Percentiles rank a stretch among this genome's conserved stretches.
Evolutionary conservation across 257 asterid genomes (phyloP).

Genomic region (Ocimum tenuiflorum): DNA sequence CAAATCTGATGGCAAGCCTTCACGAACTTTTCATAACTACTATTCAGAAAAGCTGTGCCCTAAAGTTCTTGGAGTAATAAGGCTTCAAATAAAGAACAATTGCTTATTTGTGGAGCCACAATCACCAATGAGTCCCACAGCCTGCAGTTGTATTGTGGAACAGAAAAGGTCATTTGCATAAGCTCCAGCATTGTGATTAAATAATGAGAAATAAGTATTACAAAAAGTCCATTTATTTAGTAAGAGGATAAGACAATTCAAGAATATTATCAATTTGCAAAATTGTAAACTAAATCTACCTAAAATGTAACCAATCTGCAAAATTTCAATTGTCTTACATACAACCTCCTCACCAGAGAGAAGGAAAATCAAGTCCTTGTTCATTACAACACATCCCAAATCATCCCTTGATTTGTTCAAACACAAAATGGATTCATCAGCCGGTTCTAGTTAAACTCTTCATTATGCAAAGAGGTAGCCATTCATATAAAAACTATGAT

Average conservation of each 20-base stretch:
- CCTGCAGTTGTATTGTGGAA: slow-evolving; percentile 69
- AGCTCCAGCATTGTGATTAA: slow-evolving; percentile 20
- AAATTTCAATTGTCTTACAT: not conserved
- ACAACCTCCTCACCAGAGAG: not conserved
- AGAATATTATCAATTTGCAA: not conserved
- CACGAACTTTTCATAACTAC: slow-evolving; percentile 37
- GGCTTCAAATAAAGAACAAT: slow-evolving; percentile 47
- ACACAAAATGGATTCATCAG: not conserved
- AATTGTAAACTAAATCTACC: not conserved
- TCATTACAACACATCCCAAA: not conserved
- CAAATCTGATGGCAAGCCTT: slow-evolving; percentile 48
- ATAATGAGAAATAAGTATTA: not conserved
- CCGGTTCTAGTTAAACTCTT: not conserved
- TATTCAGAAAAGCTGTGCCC: slow-evolving; percentile 34
- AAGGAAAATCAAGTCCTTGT: not conserved
- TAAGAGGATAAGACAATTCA: not conserved
- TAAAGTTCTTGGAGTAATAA: slow-evolving; percentile 30
- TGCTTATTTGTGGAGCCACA: slow-evolving; percentile 49
- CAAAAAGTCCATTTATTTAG: not conserved
- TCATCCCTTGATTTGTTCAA: not conserved
- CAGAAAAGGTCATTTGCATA: slow-evolving; percentile 43
- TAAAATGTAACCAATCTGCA: not conserved
- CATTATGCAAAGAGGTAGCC: not conserved
- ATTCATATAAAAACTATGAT: not conserved
- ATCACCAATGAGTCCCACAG: slow-evolving; percentile 57